Evolutionary conservation across 1,284 basidiomycete species (phyloP).

Genomic region (Ganoderma meredithae): DNA sequence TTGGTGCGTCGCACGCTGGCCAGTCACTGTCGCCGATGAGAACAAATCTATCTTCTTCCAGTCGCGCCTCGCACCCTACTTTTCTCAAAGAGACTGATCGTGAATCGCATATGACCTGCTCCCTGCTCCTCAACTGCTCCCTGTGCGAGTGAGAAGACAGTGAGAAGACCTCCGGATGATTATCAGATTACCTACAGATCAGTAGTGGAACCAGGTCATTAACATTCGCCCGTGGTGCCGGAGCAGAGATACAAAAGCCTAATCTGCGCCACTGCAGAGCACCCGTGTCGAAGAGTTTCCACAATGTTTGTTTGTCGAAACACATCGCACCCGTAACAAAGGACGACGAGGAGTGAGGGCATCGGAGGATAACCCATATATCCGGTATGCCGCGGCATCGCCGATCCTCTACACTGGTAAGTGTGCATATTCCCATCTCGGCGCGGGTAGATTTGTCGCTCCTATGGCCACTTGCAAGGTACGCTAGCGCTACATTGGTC

Average conservation of each 20-base stretch:
- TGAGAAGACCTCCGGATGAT: neutral
- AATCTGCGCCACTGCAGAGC: neutral
- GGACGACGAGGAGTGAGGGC: neutral
- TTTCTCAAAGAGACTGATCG: neutral
- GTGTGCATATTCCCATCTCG: neutral
- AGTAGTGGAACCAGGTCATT: neutral
- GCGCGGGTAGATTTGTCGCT: neutral
- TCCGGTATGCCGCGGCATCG: neutral
- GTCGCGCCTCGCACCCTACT: neutral
- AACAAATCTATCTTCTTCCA: neutral
- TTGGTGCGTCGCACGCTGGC: neutral
- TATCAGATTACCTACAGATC: neutral
- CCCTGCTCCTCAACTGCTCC: too few relatives aligned
- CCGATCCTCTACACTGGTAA: neutral
- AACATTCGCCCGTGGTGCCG: neutral
- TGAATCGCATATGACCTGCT: neutral
- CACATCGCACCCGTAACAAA: too few relatives aligned
- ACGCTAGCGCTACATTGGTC: neutral
- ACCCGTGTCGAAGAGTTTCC: neutral
- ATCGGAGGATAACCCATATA: neutral
- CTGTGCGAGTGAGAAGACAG: neutral
- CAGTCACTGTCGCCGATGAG: constrained; percentile 7
- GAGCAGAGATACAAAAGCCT: neutral
- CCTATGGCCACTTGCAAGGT: neutral
- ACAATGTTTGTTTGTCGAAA: neutral